These are phyloP conservation scores for Aspergillus sp. DNA, from an alignment of 2,329 filamentous ascomycete genomes.

Conservation along the genomic window DNA sequence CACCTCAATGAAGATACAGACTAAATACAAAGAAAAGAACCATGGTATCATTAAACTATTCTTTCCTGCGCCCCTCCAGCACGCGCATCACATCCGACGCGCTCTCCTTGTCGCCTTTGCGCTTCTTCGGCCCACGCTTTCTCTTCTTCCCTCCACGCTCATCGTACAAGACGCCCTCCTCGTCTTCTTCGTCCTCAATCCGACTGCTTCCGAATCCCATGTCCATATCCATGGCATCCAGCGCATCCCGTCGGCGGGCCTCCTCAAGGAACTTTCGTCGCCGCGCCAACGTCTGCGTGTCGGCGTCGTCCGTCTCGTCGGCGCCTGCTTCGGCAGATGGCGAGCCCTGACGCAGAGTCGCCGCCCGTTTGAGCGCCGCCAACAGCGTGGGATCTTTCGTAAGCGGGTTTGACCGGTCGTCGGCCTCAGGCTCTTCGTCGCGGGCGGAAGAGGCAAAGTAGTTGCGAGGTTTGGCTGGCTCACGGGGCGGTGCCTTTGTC, in stretches of 20 bases:
- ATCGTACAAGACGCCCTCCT: constrained; percentile 61
- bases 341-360: constrained; percentile 56
- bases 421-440: constrained; percentile 53
- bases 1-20: background rate
- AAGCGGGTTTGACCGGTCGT: constrained; percentile 38
- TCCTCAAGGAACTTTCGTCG: constrained; percentile 71
- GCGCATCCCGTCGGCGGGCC: constrained; percentile 57
- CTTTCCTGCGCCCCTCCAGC: constrained; percentile 62
- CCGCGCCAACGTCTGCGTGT: constrained; percentile 65
- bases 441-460: constrained; percentile 42
- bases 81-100: constrained; percentile 77
- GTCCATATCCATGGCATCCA: constrained; percentile 89
- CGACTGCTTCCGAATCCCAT: constrained; percentile 89
- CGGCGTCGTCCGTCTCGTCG: constrained; percentile 46
- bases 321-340: constrained; percentile 39
- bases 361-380: constrained; percentile 82
- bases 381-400: constrained; percentile 75
- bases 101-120: constrained; percentile 60
- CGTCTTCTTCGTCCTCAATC: constrained; percentile 80
- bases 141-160: constrained; percentile 38
- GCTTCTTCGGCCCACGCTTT: constrained; percentile 56
- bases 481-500: constrained; percentile 12
- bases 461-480: constrained; percentile 43
- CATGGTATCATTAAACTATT: constrained; percentile 14
- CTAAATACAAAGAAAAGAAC: background rate